Evolutionary conservation across 352 stramenopile genomes (phyloP).

Genomic region (Halophytophthora batemanensis): DNA sequence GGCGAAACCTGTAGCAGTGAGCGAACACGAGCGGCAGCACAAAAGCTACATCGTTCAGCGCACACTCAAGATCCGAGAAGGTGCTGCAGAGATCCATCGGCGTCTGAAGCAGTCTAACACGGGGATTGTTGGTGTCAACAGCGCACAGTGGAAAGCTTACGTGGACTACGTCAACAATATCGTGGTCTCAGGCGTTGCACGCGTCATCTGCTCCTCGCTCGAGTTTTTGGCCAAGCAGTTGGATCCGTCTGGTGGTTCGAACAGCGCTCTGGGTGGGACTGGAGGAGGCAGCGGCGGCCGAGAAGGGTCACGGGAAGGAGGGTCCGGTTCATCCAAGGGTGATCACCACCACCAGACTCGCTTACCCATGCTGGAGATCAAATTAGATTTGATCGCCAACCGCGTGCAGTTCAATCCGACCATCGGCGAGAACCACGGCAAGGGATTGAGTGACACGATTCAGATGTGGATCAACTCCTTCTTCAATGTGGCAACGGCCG

Average conservation of each 20-base stretch:
- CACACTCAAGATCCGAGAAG: conserved; percentile 95
- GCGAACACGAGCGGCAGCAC: conserved; percentile 95
- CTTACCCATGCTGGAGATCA: conserved; percentile 96
- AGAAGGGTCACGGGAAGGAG: conserved; percentile 29
- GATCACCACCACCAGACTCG: conserved; percentile 25
- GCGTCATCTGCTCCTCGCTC: conserved; percentile 79
- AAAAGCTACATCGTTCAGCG: conserved; percentile 91
- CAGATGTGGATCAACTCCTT: conserved; percentile 97
- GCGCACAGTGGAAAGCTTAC: conserved; percentile 96
- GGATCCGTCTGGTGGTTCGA: conserved; percentile 69
- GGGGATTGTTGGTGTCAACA: conserved; percentile 91
- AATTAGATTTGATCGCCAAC: conserved; percentile 92
- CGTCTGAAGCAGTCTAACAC: conserved; percentile 96
- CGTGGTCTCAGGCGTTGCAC: conserved; percentile 92
- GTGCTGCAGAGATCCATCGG: conserved; percentile 93
- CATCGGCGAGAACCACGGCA: conserved; percentile 89
- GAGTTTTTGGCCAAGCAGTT: conserved; percentile 95
- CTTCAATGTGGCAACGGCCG: conserved; percentile 93
- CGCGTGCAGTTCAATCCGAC: conserved; percentile 86
- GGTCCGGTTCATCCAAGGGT: conserved; percentile 33
- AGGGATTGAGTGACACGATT: conserved; percentile 93
- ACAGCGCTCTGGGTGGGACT: conserved; percentile 20
- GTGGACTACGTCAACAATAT: conserved; percentile 98
- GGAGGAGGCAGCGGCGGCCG: conserved; percentile 35
- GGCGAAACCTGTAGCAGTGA: conserved; percentile 94